phyloP scores from a whole-genome alignment of 352 stramenopile genomes.

The Pythium diclinum region DNA sequence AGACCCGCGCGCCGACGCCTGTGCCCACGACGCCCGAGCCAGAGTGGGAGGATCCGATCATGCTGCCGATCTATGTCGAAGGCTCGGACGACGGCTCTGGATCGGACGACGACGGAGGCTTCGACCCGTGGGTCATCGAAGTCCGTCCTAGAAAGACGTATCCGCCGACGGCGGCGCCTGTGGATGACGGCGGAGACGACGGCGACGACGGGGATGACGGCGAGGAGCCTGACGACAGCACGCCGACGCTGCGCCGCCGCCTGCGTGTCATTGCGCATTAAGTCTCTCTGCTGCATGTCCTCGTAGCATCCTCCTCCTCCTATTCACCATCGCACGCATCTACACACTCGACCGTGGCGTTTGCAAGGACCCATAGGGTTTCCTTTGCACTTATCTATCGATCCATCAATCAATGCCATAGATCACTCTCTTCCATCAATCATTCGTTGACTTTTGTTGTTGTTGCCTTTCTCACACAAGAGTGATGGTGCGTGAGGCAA shows the following conservation, averaged over 20 bases:
- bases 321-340: not conserved
- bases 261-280: slow-evolving; percentile 4
- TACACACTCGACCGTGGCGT: not conserved
- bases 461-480: slow-evolving; percentile 1
- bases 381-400: not conserved
- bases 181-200: not conserved
- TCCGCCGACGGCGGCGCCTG: not conserved
- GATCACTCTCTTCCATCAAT: not conserved
- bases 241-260: not conserved
- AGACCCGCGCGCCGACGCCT: not conserved
- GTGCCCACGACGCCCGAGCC: not conserved
- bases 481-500: not conserved
- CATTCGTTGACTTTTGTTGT: not conserved
- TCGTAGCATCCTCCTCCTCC: not conserved
- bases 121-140: slow-evolving; percentile 3
- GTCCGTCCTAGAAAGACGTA: slow-evolving; percentile 3
- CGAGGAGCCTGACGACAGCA: not conserved
- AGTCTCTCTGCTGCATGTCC: not conserved
- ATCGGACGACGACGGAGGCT: not conserved
- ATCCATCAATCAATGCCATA: not conserved
- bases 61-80: slow-evolving; percentile 5
- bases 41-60: not conserved
- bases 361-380: not conserved
- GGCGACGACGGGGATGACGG: not conserved
- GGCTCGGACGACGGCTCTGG: slow-evolving; percentile 5